Evolutionary conservation across 768 basidiomycete genomes (phyloP).

Genomic region (Boletus rex-veris): DNA sequence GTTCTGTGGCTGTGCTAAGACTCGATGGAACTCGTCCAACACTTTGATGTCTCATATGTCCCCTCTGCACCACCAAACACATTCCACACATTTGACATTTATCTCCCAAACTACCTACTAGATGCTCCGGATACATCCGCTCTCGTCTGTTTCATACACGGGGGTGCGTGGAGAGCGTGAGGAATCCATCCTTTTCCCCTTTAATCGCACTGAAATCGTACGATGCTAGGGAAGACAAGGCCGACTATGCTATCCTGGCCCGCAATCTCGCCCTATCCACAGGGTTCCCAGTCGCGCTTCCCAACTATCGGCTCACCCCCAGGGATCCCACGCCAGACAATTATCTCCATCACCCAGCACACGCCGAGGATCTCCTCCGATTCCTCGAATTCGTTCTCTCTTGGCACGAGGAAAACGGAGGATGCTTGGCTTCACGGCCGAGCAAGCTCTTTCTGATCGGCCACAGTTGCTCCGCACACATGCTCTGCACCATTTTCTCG

Average conservation of each 20-base stretch:
- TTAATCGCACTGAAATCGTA: constrained; percentile 4
- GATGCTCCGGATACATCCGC: constrained; percentile 21
- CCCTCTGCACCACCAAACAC: constrained; percentile 22
- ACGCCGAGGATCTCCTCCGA: constrained; percentile 60
- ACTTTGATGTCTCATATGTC: constrained; percentile 37
- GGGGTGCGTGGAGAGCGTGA: constrained; percentile 81
- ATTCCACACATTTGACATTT: constrained; percentile 54
- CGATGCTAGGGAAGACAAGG: constrained; percentile 67
- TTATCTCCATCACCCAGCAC: constrained; percentile 61
- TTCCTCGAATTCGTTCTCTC: constrained; percentile 56
- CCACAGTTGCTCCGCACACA: constrained; percentile 83
- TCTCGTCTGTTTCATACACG: constrained; percentile 74
- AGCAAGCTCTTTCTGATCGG: constrained; percentile 57
- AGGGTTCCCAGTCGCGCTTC: constrained; percentile 57
- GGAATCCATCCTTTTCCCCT: constrained; percentile 21
- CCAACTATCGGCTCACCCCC: constrained; percentile 75
- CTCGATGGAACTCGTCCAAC: constrained; percentile 12
- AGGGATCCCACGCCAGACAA: constrained; percentile 33
- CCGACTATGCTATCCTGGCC: constrained; percentile 53
- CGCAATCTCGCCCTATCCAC: constrained; percentile 48
- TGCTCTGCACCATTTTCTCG: constrained; percentile 68
- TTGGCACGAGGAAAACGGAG: constrained; percentile 33
- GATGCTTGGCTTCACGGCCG: constrained; percentile 36
- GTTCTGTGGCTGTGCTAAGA: constrained; percentile 10
- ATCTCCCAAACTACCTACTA: constrained; percentile 31